phyloP scores from a whole-genome alignment of 2,329 filamentous ascomycete genomes.

The Mycosphaerella arachidis region DNA sequence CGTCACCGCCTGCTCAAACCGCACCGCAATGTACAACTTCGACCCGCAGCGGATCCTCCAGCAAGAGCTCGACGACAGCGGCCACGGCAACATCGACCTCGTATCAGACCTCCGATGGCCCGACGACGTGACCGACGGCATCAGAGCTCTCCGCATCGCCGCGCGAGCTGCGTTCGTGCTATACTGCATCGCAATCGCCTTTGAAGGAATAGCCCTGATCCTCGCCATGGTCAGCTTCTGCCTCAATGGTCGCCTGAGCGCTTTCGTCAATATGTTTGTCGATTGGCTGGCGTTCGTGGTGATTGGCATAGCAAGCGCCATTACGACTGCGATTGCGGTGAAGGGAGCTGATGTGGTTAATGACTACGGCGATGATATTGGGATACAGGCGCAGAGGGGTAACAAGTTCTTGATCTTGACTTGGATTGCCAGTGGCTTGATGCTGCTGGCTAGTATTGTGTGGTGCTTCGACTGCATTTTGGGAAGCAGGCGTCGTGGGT shows the following conservation, averaged over 20 bases:
- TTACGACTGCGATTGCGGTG: conserved; percentile 59
- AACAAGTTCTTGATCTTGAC: conserved; percentile 55
- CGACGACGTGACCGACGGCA: conserved; percentile 49
- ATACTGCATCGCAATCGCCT: conserved; percentile 54
- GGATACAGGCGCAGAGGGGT: conserved; percentile 49
- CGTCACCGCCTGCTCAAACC: conserved; percentile 52
- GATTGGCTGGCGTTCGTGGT: conserved; percentile 51
- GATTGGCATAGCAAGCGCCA: conserved; percentile 69
- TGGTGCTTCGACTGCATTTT: conserved; percentile 27
- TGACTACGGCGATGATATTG: conserved; percentile 47
- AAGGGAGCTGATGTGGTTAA: conserved; percentile 53
- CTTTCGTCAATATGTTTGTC: conserved; percentile 48
- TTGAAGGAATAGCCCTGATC: conserved; percentile 50
- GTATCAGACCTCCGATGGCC: conserved; percentile 52
- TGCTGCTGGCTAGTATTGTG: conserved; percentile 26
- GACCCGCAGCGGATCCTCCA: conserved; percentile 50
- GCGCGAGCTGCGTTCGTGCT: conserved; percentile 54
- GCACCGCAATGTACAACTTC: conserved; percentile 53
- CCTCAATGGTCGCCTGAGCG: conserved; percentile 41
- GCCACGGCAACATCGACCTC: conserved; percentile 45
- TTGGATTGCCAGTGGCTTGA: conserved; percentile 50
- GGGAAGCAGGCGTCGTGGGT: conserved; percentile 4
- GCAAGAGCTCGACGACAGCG: conserved; percentile 42
- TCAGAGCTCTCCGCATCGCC: conserved; percentile 48
- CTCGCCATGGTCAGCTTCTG: conserved; percentile 45